Conservation (phyloP, 2,329 filamentous ascomycete genomes). For the Penicillium fuscoglaucum region DNA sequence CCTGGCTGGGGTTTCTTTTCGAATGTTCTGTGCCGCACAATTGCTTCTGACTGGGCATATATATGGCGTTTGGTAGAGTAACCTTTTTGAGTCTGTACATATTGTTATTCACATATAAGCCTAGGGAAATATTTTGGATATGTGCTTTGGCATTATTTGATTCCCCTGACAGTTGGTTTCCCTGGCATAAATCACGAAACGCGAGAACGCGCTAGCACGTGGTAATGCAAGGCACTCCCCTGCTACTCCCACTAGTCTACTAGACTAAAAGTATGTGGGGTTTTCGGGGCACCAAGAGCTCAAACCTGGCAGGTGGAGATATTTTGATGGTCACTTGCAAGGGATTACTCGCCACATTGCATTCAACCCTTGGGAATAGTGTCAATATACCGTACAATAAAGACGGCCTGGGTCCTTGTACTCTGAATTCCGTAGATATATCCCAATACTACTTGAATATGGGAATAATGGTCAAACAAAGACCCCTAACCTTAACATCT, state of each 20-base stretch:
- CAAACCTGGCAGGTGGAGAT: slow-evolving; percentile 4
- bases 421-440: background rate
- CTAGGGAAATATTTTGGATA: background rate
- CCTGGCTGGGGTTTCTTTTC: slow-evolving; percentile 5
- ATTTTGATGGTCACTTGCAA: slow-evolving; percentile 3
- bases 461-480: background rate
- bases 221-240: slow-evolving; percentile 2
- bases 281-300: slow-evolving; percentile 6
- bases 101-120: background rate
- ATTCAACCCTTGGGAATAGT: background rate
- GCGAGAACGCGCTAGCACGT: slow-evolving; percentile 10
- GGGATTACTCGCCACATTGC: slow-evolving; percentile 12
- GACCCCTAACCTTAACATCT: background rate
- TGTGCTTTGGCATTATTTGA: background rate
- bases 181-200: slow-evolving; percentile 1
- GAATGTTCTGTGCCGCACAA: background rate
- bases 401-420: background rate
- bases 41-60: slow-evolving; percentile 1
- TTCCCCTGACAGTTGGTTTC: background rate
- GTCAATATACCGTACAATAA: background rate
- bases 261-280: slow-evolving; percentile 1
- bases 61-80: slow-evolving; percentile 9
- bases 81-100: slow-evolving; percentile 2
- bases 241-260: background rate
- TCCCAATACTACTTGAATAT: background rate